Evolutionary conservation across 225 moss, liverwort and hornwort genomes (phyloP).

Genomic region (Sphagnum tenellum): DNA sequence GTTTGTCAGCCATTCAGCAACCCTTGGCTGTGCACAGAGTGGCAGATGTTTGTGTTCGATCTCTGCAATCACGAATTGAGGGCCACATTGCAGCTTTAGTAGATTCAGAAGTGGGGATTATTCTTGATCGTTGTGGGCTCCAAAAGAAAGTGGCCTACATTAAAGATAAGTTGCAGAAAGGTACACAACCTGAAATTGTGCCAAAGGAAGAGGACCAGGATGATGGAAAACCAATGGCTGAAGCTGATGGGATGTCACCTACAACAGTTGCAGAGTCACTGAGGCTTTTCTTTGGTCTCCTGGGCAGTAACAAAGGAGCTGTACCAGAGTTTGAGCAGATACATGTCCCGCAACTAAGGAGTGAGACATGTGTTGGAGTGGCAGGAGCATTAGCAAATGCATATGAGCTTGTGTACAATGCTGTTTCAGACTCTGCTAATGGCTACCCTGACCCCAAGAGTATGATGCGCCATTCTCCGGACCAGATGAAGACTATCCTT

Average conservation of each 20-base stretch:
- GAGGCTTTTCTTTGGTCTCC: slow-evolving; percentile 61
- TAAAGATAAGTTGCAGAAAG: slow-evolving; percentile 62
- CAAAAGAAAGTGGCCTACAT: slow-evolving; percentile 79
- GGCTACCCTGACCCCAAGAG: slow-evolving; percentile 79
- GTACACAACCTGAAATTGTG: slow-evolving; percentile 62
- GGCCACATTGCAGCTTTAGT: slow-evolving; percentile 69
- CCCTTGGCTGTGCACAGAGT: slow-evolving; percentile 65
- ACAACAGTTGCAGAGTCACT: slow-evolving; percentile 73
- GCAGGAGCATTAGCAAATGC: slow-evolving; percentile 74
- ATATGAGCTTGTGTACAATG: slow-evolving; percentile 73
- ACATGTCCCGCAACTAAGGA: slow-evolving; percentile 78
- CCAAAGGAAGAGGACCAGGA: slow-evolving; percentile 75
- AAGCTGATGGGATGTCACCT: slow-evolving; percentile 74
- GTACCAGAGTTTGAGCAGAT: slow-evolving; percentile 95
- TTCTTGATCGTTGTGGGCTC: slow-evolving; percentile 87
- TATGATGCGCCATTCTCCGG: slow-evolving; percentile 85
- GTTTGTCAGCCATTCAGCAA: slow-evolving; percentile 88
- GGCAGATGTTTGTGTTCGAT: slow-evolving; percentile 55
- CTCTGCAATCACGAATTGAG: slow-evolving; percentile 63
- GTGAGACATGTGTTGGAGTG: slow-evolving; percentile 86
- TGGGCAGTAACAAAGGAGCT: slow-evolving; percentile 77
- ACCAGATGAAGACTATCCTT: slow-evolving; percentile 88
- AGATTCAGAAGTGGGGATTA: slow-evolving; percentile 65
- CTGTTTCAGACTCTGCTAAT: slow-evolving; percentile 66
- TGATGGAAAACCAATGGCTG: slow-evolving; percentile 70